A percentile compares a stretch with the other conserved stretches of the same genome.
phyloP scores from a whole-genome alignment of 23 red algal species.

The Rhodosorus marinus region DNA sequence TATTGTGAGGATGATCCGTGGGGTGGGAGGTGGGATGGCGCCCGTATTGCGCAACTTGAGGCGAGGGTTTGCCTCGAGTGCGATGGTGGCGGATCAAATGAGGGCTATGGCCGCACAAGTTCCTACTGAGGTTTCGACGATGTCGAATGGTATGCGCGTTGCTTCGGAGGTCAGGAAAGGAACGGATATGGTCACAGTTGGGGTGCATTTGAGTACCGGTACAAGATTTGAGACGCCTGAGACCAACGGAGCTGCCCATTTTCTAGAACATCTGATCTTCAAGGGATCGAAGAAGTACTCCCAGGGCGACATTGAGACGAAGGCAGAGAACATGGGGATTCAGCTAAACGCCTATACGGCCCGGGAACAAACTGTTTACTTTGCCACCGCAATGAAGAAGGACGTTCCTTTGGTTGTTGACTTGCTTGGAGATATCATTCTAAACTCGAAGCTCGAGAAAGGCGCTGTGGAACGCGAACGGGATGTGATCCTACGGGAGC shows the following conservation, averaged over 20 bases:
- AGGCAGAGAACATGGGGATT: conserved; percentile 86
- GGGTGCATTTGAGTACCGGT: conserved; percentile 91
- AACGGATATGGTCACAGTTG: conserved; percentile 71
- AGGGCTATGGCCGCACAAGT: background rate
- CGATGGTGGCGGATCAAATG: background rate
- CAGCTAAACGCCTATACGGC: conserved; percentile 98
- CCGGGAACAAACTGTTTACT: conserved; percentile 97
- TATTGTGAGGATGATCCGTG: too few species aligned
- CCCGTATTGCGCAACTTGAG: too few species aligned
- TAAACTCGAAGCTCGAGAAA: conserved; percentile 64
- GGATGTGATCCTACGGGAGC: conserved; percentile 87
- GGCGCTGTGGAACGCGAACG: conserved; percentile 84
- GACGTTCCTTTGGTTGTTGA: conserved; percentile 52
- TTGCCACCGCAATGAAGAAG: conserved; percentile 53
- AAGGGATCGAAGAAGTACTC: conserved; percentile 75
- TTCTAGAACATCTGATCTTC: conserved; percentile 98
- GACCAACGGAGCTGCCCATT: conserved; percentile 91
- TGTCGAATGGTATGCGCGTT: conserved; percentile 89
- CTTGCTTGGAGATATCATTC: conserved; percentile 85
- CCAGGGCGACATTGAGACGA: conserved; percentile 65
- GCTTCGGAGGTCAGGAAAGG: conserved; percentile 52
- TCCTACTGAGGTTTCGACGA: conserved; percentile 55
- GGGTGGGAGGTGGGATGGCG: too few species aligned
- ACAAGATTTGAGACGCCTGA: conserved; percentile 74
- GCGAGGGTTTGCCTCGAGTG: background rate